Conservation (phyloP, 2,329 filamentous ascomycete species). For the Cladosporium sp. region DNA sequence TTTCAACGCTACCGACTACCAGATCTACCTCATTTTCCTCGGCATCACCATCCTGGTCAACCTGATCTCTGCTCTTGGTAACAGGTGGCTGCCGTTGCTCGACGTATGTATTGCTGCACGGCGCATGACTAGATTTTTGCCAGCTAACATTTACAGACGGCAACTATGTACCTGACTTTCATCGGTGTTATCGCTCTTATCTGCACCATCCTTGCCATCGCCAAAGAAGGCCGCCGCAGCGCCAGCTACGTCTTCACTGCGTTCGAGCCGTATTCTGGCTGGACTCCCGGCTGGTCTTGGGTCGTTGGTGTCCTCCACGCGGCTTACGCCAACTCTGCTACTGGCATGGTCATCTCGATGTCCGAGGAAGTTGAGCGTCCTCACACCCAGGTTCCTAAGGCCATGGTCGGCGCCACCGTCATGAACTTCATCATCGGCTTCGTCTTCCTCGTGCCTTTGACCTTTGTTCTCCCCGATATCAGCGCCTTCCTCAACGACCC, state of each 20-base stretch:
- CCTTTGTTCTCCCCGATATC: conserved; percentile 69
- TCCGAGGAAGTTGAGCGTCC: conserved; percentile 70
- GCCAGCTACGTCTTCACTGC: conserved; percentile 66
- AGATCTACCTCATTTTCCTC: conserved; percentile 52
- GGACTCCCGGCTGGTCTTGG: conserved; percentile 71
- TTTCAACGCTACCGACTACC: conserved; percentile 46
- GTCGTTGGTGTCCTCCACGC: conserved; percentile 71
- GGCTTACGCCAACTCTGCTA: conserved; percentile 72
- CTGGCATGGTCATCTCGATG: conserved; percentile 68
- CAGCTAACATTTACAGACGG: conserved; percentile 51
- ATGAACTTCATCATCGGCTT: conserved; percentile 68
- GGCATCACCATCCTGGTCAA: conserved; percentile 53
- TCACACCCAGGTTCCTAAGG: conserved; percentile 68
- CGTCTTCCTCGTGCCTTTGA: conserved; percentile 66
- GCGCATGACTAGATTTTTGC: not conserved
- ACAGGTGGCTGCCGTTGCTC: conserved; percentile 57
- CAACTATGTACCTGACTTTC: conserved; percentile 74
- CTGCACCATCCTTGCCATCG: conserved; percentile 63
- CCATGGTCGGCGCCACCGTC: conserved; percentile 64
- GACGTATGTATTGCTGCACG: conserved; percentile 48
- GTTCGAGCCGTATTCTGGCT: conserved; percentile 69
- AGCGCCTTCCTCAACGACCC: conserved; percentile 52
- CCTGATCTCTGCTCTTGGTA: conserved; percentile 52
- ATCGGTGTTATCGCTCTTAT: conserved; percentile 67
- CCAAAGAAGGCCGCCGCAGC: conserved; percentile 65